These are phyloP conservation scores for Stagonosporopsis vannaccii DNA, from an alignment of 2,329 filamentous ascomycete genomes.

Conservation along the genomic window DNA sequence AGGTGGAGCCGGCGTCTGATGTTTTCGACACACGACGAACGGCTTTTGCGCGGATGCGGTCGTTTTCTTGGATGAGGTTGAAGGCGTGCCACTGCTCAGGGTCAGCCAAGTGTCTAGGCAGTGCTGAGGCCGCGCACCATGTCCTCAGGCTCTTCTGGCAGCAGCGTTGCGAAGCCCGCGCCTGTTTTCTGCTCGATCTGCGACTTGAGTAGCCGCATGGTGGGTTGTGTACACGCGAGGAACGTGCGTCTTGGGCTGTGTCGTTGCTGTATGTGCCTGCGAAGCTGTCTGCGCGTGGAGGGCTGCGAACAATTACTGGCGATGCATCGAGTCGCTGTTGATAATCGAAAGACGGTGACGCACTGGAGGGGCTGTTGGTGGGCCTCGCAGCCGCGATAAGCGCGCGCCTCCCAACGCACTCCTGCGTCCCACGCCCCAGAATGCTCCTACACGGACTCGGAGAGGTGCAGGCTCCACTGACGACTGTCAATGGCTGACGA, in stretches of 20 bases:
- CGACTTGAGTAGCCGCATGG: conserved; percentile 72
- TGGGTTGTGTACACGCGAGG: not conserved
- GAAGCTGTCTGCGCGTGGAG: not conserved
- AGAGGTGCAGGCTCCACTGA: too few species aligned
- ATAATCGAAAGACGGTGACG: conserved; percentile 22
- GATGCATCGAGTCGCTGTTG: conserved; percentile 3
- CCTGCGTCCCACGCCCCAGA: too few species aligned
- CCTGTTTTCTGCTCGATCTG: conserved; percentile 69
- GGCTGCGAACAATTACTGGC: not conserved
- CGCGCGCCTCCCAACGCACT: not conserved
- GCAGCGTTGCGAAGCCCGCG: conserved; percentile 69
- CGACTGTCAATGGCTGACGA: not conserved
- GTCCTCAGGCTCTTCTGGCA: conserved; percentile 77
- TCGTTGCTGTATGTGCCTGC: not conserved
- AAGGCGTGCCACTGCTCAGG: conserved; percentile 74
- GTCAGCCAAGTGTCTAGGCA: not conserved
- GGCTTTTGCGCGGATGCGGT: conserved; percentile 70
- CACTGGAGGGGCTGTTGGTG: conserved; percentile 20
- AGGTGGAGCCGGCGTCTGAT: conserved; percentile 66
- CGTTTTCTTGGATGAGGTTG: conserved; percentile 72
- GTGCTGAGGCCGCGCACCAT: conserved; percentile 60
- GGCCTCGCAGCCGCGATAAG: conserved; percentile 13
- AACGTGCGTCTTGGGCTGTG: not conserved
- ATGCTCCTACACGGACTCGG: too few species aligned
- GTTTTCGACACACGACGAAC: conserved; percentile 71